Evolutionary conservation across 306 rosid species (phyloP), one percentile per base, ranked within the genome.

Genomic region (Cucurbita pepo): DNA sequence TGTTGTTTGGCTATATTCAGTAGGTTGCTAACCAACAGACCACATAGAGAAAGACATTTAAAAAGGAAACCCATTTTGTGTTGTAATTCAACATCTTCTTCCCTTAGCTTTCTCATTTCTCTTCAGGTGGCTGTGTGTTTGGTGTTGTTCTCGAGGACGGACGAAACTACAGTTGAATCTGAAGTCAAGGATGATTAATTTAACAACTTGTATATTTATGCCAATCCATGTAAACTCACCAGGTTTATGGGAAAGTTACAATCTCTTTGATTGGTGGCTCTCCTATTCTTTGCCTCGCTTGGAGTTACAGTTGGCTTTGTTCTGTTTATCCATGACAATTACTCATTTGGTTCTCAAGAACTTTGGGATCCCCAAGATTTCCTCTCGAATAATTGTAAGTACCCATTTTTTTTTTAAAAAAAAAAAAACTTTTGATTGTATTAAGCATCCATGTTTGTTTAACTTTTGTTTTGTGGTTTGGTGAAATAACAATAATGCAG

Each of bases 381-480:
- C 86, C 75, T 59, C 88, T 6, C 91, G 87, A 74, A 80, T 89
- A 77, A 37, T 86, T 70, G 93, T 89, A 80, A 10, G 82, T 45
- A 45, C 50, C 2, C 50, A 45, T 43, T 43, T 43, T 8, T 30
- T 30, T 25, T 0, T 21, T 21, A 0, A 21, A n/a, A n/a, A n/a
- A n/a, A n/a, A 22, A 22, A 25, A 30, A 30, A 2, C 3, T 30
- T 30, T 30, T 30, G 34, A 30, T 30, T 30, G 34, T 30, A 30
- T 30, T 30, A 30, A 30, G 34, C 34, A 30, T 30, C 34, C 34
- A 30, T 30, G 51, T 45, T 45, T 44, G 1, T 44, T 0, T 8
- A 2, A 44, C 2, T 44, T 44, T 44, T 44, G 12, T 47, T 10
- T 47, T 9, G 1, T 43, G 8, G 47, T 9, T 43, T 43, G 47